These are phyloP conservation scores for Coniella lustricola DNA, from an alignment of 2,329 filamentous ascomycete species.

Conservation along the genomic window DNA sequence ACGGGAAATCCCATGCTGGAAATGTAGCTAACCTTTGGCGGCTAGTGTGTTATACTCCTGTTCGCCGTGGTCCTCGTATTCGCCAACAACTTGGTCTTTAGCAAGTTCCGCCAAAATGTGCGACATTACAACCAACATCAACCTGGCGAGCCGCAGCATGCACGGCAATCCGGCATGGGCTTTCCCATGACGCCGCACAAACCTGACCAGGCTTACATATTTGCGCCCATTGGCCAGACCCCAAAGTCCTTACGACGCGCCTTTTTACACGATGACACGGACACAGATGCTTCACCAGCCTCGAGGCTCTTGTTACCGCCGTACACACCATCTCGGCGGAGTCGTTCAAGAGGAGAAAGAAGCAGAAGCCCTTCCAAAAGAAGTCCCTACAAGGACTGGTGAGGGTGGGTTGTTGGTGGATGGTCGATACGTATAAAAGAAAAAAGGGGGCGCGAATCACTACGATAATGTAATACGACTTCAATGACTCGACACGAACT, in stretches of 20 bases:
- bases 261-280: conserved; percentile 35
- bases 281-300: conserved; percentile 45
- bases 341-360: conserved; percentile 43
- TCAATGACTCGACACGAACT: too few relatives aligned
- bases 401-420: conserved; percentile 3
- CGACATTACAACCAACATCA: conserved; percentile 7
- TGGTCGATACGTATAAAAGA: background rate
- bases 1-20: background rate
- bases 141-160: conserved; percentile 1
- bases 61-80: conserved; percentile 41
- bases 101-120: conserved; percentile 25
- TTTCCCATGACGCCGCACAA: conserved; percentile 21
- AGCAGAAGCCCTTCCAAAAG: conserved; percentile 42
- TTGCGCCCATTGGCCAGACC: conserved; percentile 42
- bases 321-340: conserved; percentile 41
- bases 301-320: conserved; percentile 35
- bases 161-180: conserved; percentile 16
- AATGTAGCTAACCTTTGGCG: background rate
- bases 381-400: conserved; percentile 33
- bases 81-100: conserved; percentile 44
- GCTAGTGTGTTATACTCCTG: conserved; percentile 44
- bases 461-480: background rate
- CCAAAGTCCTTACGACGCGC: conserved; percentile 38
- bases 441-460: background rate
- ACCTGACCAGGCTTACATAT: conserved; percentile 38